Evolutionary conservation across 1,139 yeast genomes (phyloP), one percentile per base, ranked within the genome.

Genomic region (Yamadazyma songkhlaensis): DNA sequence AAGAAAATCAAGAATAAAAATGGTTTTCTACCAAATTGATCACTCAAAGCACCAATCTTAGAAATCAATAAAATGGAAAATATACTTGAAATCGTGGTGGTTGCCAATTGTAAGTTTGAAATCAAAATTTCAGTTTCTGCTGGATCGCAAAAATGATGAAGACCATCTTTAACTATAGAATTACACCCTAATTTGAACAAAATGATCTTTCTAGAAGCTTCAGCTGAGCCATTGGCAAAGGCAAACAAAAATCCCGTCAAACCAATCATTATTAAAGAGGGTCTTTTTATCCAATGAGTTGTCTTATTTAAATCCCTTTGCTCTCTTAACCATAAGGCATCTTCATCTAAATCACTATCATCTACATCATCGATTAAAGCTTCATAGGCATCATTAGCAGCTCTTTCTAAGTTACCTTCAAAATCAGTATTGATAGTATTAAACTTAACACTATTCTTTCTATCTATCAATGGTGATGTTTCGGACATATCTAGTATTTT

Each of bases 11-110:
- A 32, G 9, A 74, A 47, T 17, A 79, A 45, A 26, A 78, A 64
- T 3, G 54, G 65, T 43, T 69, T 74, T 31, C 94, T 62, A 1
- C 95, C 95, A 42, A 72, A 63, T 29, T 73, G 62, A 57, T 84
- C 94, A 11, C 85, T 76, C 30, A 77, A 53, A 21, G 74, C 72
- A 0, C 88, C 86, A 14, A 79, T 53, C 43, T 72, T 69, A 2
- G 73, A 68, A 48, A 67, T 56, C 2, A 71, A 66, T 2, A 70
- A 35, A 29, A 71, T 54, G 29, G 64, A 54, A 13, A 62, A 43
- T 4, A 59, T 37, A 8, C 60, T 59, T 10, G 45, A 36, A 9
- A 55, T 47, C 9, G 62, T 43, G 9, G 47, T 48, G 22, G 43
- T 43, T 23, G 48, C 54, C 47, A 64, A 54, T 31, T 53, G 55